Evolutionary conservation across 2,329 filamentous ascomycete species (phyloP).

Genomic region (Orbilia javanica): DNA sequence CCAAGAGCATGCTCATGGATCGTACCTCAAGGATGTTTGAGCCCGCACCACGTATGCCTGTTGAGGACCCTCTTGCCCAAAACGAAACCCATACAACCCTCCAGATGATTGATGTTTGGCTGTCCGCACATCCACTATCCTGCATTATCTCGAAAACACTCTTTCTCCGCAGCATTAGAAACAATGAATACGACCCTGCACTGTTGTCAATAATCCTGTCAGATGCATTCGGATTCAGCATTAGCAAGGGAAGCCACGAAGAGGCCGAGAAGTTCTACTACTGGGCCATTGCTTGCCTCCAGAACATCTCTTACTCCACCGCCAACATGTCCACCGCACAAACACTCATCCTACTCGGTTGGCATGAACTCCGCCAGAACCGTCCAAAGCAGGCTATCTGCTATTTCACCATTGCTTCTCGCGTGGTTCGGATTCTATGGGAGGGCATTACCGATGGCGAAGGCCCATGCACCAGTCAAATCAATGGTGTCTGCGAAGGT

Average conservation of each 20-base stretch:
- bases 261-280: constrained; percentile 58
- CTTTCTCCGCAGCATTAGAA: constrained; percentile 57
- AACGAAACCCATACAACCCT: constrained; percentile 50
- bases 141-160: constrained; percentile 59
- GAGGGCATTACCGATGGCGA: constrained; percentile 55
- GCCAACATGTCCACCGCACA: constrained; percentile 57
- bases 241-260: constrained; percentile 46
- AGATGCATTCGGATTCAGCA: constrained; percentile 56
- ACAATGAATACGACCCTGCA: constrained; percentile 53
- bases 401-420: constrained; percentile 55
- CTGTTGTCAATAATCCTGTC: constrained; percentile 58
- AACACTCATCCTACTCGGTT: constrained; percentile 58
- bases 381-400: constrained; percentile 58
- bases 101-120: constrained; percentile 59
- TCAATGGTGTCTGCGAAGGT: constrained; percentile 58
- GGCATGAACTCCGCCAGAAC: constrained; percentile 58
- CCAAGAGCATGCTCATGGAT: constrained; percentile 55
- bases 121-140: constrained; percentile 59
- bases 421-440: constrained; percentile 50
- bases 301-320: constrained; percentile 48
- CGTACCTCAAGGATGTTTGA: constrained; percentile 55
- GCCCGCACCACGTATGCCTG: constrained; percentile 43
- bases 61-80: constrained; percentile 46
- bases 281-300: constrained; percentile 53
- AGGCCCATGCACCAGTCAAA: constrained; percentile 57